A percentile compares a stretch with the other conserved stretches of the same genome.
Evolutionary conservation across 768 basidiomycete genomes (phyloP).

Genomic region (Chalciporus piperatus): DNA sequence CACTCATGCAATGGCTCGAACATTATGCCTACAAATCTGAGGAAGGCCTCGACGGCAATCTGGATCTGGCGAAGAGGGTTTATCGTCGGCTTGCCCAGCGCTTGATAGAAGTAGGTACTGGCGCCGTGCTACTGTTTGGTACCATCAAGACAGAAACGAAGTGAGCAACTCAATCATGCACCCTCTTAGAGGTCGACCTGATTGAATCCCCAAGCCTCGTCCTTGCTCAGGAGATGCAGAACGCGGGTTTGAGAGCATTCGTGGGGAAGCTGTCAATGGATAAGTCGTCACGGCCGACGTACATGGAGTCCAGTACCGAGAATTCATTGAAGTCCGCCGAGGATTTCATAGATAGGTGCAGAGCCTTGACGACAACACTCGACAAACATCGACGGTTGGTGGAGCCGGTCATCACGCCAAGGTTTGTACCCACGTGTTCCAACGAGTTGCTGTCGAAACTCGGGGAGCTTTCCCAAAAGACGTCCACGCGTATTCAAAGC

Average conservation of each 20-base stretch:
- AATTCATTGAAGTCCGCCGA: conserved; percentile 49
- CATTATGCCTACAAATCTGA: conserved; percentile 83
- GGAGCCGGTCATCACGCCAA: conserved; percentile 82
- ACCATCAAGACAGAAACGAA: conserved; percentile 83
- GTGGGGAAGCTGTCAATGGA: conserved; percentile 95
- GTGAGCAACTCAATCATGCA: conserved; percentile 41
- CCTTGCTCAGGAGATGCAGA: conserved; percentile 71
- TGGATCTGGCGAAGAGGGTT: conserved; percentile 57
- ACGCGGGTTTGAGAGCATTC: conserved; percentile 70
- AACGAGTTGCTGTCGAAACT: conserved; percentile 64
- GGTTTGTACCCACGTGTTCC: conserved; percentile 89
- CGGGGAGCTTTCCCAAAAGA: conserved; percentile 46
- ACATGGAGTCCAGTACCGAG: conserved; percentile 58
- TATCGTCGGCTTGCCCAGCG: conserved; percentile 65
- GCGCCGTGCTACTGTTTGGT: conserved; percentile 75
- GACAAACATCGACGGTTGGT: conserved; percentile 52
- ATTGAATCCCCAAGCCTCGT: conserved; percentile 52
- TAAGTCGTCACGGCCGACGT: conserved; percentile 65
- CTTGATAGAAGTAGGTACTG: conserved; percentile 73
- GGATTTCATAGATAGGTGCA: conserved; percentile 56
- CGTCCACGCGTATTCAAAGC: conserved; percentile 64
- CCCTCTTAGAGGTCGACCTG: background rate
- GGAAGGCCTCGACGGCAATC: conserved; percentile 63
- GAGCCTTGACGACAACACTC: conserved; percentile 36
- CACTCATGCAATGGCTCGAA: conserved; percentile 82